Base-by-base conservation (phyloP, 805 yeast species). In the Metschnikowia cubensis region DNA sequence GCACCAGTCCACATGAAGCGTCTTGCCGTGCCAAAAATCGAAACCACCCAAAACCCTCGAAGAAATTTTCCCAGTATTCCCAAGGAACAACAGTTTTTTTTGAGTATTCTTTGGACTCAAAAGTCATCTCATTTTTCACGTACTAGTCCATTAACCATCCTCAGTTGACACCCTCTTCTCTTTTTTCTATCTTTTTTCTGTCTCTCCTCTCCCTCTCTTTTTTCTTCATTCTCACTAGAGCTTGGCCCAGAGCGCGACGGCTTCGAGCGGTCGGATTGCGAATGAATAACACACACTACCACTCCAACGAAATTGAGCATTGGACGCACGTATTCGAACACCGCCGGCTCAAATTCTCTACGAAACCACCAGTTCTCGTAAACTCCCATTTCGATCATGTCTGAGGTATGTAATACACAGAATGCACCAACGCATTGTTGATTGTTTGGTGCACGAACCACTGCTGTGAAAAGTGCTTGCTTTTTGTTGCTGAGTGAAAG, bases 331-430 rank as follows among this genome's bases (percentile, higher is more conserved):
- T n/a, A 21, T 37, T 43, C 46, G n/a, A 43, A 43, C 35, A 33
- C 37, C 14, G 37, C 20, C 45, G 35, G 45, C 31, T 42, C 45
- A 11, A 42, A 20, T 42, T n/a, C 45, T 34, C 37, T 20, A 42
- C 44, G 18, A 41, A 41, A 31, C 18, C 25, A 20, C 42, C 45
- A 32, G 36, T 34, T 21, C 37, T 33, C 45, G 45, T 33, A 32
- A 33, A 11, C 18, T 13, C 17, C 39, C 33, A 43, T 22, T 43
- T 25, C 22, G 34, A 35, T 43, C 33, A 60, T 60, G 63, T 56
- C 63, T 41, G 63, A 60, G 57, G 63, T 60, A 60, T 51, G 63
- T 59, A 18, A 18, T 3, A 17, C 15, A 32, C 14, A 31, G 11
- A 21, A 7, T 13, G 5, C 14, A 2, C 31, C 10, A 22, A 4